phyloP scores from a whole-genome alignment of 31 red algal genomes.

The Bonnemaisonia californica region DNA sequence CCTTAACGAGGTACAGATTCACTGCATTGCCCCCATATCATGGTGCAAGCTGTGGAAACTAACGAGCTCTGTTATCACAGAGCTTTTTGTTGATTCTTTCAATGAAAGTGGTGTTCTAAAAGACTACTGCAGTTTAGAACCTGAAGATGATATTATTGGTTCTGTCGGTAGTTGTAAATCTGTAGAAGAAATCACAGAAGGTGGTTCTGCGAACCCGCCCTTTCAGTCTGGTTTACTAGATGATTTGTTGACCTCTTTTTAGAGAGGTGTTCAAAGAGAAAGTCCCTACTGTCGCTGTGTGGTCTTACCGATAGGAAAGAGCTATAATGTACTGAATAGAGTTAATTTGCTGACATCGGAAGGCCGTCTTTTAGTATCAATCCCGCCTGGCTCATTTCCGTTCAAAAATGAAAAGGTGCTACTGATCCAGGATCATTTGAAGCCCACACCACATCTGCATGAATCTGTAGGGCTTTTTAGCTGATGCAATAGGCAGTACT shows the following conservation, averaged over 20 bases:
- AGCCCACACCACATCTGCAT: too few relatives aligned
- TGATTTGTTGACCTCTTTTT: neutral
- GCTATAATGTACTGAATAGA: neutral
- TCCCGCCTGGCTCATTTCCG: neutral
- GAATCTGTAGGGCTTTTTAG: too few relatives aligned
- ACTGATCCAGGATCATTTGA: too few relatives aligned
- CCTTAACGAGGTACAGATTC: too few relatives aligned
- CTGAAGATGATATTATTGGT: slow-evolving; percentile 1
- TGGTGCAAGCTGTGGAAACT: slow-evolving; percentile 30
- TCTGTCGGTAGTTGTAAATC: slow-evolving; percentile 10
- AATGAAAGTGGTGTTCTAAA: slow-evolving; percentile 35
- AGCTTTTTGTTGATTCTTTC: slow-evolving; percentile 26
- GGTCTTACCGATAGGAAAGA: slow-evolving; percentile 11
- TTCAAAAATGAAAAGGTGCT: too few relatives aligned
- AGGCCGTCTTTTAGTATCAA: neutral
- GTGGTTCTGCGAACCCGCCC: slow-evolving; percentile 32
- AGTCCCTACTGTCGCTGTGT: slow-evolving; percentile 39
- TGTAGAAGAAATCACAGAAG: slow-evolving; percentile 4
- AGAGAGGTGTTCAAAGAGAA: neutral
- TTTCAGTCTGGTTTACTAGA: neutral
- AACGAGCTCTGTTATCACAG: neutral
- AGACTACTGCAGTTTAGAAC: slow-evolving; percentile 6
- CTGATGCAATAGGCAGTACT: too few relatives aligned
- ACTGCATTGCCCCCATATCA: too few relatives aligned
- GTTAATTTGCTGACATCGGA: neutral